Evolutionary conservation across 164 flowering plant genomes (phyloP).

Genomic region (Cinnamomum chago): DNA sequence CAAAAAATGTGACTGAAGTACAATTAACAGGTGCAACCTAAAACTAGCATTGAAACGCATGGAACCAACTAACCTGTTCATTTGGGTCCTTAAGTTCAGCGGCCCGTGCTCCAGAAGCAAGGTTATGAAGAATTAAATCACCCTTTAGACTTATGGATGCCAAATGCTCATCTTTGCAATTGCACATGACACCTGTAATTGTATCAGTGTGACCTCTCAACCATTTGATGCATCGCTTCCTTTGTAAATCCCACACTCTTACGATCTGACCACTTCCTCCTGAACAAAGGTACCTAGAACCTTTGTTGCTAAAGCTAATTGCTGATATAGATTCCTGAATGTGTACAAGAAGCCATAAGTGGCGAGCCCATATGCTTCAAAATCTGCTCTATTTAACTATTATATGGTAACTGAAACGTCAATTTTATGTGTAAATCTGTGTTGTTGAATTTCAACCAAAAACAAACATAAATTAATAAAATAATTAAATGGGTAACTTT

Average conservation of each 20-base stretch:
- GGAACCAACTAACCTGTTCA: slow-evolving; percentile 59
- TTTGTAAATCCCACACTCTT: slow-evolving; percentile 95
- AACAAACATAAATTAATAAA: background rate
- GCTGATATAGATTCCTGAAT: slow-evolving; percentile 63
- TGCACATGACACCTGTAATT: slow-evolving; percentile 81
- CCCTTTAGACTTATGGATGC: slow-evolving; percentile 93
- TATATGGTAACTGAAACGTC: no score
- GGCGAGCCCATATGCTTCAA: no score
- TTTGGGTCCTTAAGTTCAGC: slow-evolving; percentile 88
- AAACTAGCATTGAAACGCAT: background rate
- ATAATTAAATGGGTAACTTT: background rate
- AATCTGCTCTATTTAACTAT: no score
- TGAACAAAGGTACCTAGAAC: slow-evolving; percentile 90
- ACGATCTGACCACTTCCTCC: slow-evolving; percentile 94
- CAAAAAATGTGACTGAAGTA: background rate
- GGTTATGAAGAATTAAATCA: slow-evolving; percentile 89
- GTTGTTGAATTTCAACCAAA: background rate
- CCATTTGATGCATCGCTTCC: slow-evolving; percentile 87
- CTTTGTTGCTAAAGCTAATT: slow-evolving; percentile 89
- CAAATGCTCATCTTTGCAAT: slow-evolving; percentile 92
- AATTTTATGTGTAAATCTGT: no score
- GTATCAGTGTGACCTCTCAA: slow-evolving; percentile 87
- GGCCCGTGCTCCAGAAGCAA: slow-evolving; percentile 79
- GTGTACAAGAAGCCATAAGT: background rate
- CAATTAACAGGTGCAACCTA: background rate